Evolutionary conservation across 2,329 filamentous ascomycete genomes (phyloP), one percentile per base, ranked within the genome.

Genomic region (Colletotrichum sp.): DNA sequence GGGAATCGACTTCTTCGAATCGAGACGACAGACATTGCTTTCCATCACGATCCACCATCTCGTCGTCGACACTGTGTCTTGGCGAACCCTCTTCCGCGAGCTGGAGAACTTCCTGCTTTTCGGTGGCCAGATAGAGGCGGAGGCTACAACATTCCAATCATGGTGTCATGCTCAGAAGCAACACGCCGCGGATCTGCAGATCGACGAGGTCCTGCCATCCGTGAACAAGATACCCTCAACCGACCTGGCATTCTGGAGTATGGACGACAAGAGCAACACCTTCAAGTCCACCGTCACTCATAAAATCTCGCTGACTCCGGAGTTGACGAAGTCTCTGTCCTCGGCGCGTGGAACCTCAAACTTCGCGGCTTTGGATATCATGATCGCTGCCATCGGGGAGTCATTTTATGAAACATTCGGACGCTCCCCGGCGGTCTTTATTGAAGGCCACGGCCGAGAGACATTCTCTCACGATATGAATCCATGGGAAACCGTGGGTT

Each of bases 31-130:
- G 13, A 82, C 82, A 32, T 34, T 80, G 2, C 60, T 85, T 0
- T 83, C 82, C 4, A 66, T 87, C 8, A 78, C 81, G 5, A 83
- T 80, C 1, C 85, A 86, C 10, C 85, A 86, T 67, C 78, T 86
- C 0, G 81, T 85, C 1, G 81, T 88, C 13, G 87, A 89, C 70
- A 77, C 88, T 4, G 86, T 89, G 2, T 87, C 86, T 0, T 89
- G 87, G 87, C 80, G 85, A 6, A 82, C 86, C 2, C 78, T 89
- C 2, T 78, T 88, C 1, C 83, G 86, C 34, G 86, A 89, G 56
- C 79, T 89, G 0, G 87, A 88, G 69, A 80, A 81, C 8, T 75
- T 85, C 1, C 78, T 88, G 8, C 43, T 56, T 0, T 36, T 28
- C 4, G 62, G 62, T 1, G 34, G 8, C 2, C 62, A 55, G 18